These are phyloP conservation scores for Trichomonascaceae sp. DNA, from an alignment of 1,139 yeast genomes.

Conservation along the genomic window DNA sequence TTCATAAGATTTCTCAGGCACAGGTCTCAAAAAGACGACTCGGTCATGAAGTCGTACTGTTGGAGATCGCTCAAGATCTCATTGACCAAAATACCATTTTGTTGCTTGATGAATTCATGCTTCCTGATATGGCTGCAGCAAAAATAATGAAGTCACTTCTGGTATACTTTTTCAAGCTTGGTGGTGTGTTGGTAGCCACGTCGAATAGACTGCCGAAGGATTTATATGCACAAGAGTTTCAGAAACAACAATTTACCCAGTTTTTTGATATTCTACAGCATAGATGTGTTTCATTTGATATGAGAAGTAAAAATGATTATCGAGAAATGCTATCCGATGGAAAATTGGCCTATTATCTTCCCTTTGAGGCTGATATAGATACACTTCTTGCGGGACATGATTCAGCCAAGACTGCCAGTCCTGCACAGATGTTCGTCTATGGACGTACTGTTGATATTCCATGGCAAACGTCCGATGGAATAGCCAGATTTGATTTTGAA, in stretches of 20 bases:
- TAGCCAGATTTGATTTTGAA: slow-evolving; percentile 48
- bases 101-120: slow-evolving; percentile 66
- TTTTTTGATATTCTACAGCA: slow-evolving; percentile 53
- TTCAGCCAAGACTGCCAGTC: slow-evolving; percentile 27
- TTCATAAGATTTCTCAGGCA: slow-evolving; percentile 42
- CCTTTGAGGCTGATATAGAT: slow-evolving; percentile 5
- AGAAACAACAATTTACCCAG: slow-evolving; percentile 49
- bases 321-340: slow-evolving; percentile 37
- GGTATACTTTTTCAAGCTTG: slow-evolving; percentile 62
- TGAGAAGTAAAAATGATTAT: slow-evolving; percentile 55
- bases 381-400: slow-evolving; percentile 15
- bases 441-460: slow-evolving; percentile 50
- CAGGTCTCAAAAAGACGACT: slow-evolving; percentile 35
- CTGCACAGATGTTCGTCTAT: slow-evolving; percentile 43
- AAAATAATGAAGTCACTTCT: slow-evolving; percentile 59
- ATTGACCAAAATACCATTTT: slow-evolving; percentile 52
- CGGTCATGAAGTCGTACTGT: slow-evolving; percentile 56
- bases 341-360: slow-evolving; percentile 8
- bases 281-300: slow-evolving; percentile 59
- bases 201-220: slow-evolving; percentile 65
- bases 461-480: slow-evolving; percentile 34
- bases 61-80: slow-evolving; percentile 64
- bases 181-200: slow-evolving; percentile 70
- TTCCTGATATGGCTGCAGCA: slow-evolving; percentile 69
- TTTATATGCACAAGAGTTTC: slow-evolving; percentile 58